Evolutionary conservation across 2,329 filamentous ascomycete genomes (phyloP).

Genomic region (Aspergillus sergii): DNA sequence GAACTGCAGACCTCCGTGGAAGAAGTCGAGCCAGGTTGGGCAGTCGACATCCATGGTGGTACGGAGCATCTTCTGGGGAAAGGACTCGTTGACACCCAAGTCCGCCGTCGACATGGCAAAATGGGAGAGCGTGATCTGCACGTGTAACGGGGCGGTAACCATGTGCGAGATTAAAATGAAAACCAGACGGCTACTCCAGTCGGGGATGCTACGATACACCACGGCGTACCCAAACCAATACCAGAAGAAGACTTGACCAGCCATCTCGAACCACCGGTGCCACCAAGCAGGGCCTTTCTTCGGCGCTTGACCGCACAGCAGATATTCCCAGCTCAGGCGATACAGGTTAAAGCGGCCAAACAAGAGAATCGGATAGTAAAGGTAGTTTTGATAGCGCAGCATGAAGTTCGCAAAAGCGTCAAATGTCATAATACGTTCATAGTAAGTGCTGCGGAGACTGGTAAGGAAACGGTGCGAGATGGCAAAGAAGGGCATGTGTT

Average conservation of each 20-base stretch:
- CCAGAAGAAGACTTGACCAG: slow-evolving; percentile 81
- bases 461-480: slow-evolving; percentile 79
- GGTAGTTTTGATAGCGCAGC: slow-evolving; percentile 74
- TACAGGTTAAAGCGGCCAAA: slow-evolving; percentile 90
- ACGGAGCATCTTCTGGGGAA: slow-evolving; percentile 85
- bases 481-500: slow-evolving; percentile 87
- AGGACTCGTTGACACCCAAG: slow-evolving; percentile 80
- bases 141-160: slow-evolving; percentile 77
- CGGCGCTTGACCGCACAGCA: slow-evolving; percentile 70
- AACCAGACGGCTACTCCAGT: slow-evolving; percentile 66
- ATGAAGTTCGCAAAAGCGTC: slow-evolving; percentile 72
- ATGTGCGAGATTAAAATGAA: slow-evolving; percentile 82
- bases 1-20: slow-evolving; percentile 87
- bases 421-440: slow-evolving; percentile 77
- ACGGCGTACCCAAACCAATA: slow-evolving; percentile 82
- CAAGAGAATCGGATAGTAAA: slow-evolving; percentile 79
- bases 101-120: slow-evolving; percentile 93
- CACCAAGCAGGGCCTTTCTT: slow-evolving; percentile 77
- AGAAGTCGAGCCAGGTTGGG: slow-evolving; percentile 82
- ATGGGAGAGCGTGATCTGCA: slow-evolving; percentile 89
- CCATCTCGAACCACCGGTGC: slow-evolving; percentile 79
- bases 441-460: slow-evolving; percentile 76
- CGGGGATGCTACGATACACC: slow-evolving; percentile 72
- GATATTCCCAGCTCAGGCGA: slow-evolving; percentile 75
- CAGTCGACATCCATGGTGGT: slow-evolving; percentile 95